Percentiles rank a stretch among this genome's conserved stretches.
These are phyloP conservation scores for Pseudozyma sp. DNA, from an alignment of 1,284 basidiomycete genomes.

Conservation along the genomic window DNA sequence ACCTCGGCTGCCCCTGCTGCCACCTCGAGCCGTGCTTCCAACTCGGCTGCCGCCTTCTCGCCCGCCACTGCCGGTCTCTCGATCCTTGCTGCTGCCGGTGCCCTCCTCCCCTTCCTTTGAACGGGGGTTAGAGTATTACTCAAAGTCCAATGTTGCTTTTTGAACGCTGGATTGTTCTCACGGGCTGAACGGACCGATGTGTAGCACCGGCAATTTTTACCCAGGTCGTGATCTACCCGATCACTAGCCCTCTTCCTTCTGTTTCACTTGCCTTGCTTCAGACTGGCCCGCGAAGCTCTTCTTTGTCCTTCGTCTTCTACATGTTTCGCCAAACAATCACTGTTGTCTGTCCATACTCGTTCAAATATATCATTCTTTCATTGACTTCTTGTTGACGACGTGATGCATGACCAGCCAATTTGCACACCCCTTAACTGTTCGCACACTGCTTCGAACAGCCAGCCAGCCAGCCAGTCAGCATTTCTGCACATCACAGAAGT, in stretches of 20 bases:
- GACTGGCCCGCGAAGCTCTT: not conserved
- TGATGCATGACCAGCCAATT: too few relatives aligned
- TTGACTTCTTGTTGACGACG: not conserved
- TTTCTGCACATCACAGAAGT: too few relatives aligned
- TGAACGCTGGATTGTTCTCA: not conserved
- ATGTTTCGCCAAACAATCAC: slow-evolving; percentile 1
- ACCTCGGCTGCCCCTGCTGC: slow-evolving; percentile 14
- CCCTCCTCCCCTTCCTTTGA: slow-evolving; percentile 49
- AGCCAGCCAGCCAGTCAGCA: too few relatives aligned
- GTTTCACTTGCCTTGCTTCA: slow-evolving; percentile 4
- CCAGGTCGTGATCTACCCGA: not conserved
- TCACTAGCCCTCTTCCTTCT: not conserved
- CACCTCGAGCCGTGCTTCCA: slow-evolving; percentile 18
- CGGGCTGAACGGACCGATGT: not conserved
- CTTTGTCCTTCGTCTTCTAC: slow-evolving; percentile 17
- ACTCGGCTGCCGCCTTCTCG: slow-evolving; percentile 42
- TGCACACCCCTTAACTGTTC: too few relatives aligned
- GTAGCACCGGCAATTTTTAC: slow-evolving; percentile 13
- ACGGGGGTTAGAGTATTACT: not conserved
- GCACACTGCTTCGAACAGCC: too few relatives aligned
- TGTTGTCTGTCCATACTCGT: slow-evolving; percentile 23
- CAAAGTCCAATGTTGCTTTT: not conserved
- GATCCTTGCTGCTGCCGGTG: slow-evolving; percentile 42
- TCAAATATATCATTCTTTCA: slow-evolving; percentile 6
- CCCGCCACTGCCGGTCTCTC: slow-evolving; percentile 48